Conservation (phyloP, 2,329 filamentous ascomycete genomes). For the Chrysoporthe cubensis region DNA sequence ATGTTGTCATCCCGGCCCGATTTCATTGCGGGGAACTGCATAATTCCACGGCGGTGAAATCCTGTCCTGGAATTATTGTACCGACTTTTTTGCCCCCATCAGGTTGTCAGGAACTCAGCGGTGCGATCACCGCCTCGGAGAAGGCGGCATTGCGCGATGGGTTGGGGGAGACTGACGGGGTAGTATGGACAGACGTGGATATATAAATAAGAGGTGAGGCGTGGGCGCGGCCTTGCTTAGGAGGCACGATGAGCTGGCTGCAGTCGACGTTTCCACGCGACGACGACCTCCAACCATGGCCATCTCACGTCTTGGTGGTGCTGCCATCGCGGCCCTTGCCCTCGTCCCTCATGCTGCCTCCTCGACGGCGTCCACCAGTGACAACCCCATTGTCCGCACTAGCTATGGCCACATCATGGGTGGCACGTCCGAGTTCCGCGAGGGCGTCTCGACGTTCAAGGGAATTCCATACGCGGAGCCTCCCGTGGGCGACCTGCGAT, state of each 20-base stretch:
- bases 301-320: neutral
- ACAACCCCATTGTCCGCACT: conserved; percentile 2
- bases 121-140: neutral
- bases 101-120: neutral
- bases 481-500: conserved; percentile 66
- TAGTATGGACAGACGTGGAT: neutral
- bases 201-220: neutral
- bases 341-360: neutral
- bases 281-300: neutral
- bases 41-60: neutral
- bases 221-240: neutral
- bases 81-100: neutral
- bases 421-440: conserved; percentile 6
- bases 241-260: neutral
- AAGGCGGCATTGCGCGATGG: neutral
- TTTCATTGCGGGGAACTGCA: neutral
- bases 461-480: conserved; percentile 74
- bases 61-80: neutral
- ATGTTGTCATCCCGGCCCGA: neutral
- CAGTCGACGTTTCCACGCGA: neutral
- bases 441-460: conserved; percentile 12
- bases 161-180: neutral
- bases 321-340: conserved; percentile 5
- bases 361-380: neutral
- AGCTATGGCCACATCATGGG: conserved; percentile 14